Conservation (phyloP, 2,329 filamentous ascomycete species). For the Cladobotryum mycophilum region DNA sequence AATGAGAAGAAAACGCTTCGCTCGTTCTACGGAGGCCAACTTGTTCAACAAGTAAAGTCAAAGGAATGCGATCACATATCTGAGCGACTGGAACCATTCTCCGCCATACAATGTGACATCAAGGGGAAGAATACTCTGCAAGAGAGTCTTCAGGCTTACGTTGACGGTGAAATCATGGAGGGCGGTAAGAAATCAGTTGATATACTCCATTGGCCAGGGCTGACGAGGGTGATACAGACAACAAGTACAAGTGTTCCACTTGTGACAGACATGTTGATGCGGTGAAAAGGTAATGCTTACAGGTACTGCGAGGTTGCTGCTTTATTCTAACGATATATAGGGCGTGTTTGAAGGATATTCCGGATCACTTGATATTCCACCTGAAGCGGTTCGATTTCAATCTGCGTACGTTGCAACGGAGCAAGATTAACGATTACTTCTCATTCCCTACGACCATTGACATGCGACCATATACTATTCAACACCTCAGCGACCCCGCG, state of each 20-base stretch:
- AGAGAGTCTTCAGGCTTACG: constrained; percentile 90
- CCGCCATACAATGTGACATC: constrained; percentile 92
- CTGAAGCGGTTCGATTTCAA: constrained; percentile 85
- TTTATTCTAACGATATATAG: constrained; percentile 34
- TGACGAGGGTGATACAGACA: constrained; percentile 52
- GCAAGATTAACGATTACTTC: constrained; percentile 95
- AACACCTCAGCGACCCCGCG: constrained; percentile 63
- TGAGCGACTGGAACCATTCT: constrained; percentile 82
- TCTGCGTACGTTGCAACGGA: constrained; percentile 66
- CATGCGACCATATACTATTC: constrained; percentile 85
- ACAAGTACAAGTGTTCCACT: constrained; percentile 94
- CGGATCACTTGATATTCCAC: constrained; percentile 92
- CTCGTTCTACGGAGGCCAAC: constrained; percentile 82
- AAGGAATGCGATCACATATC: constrained; percentile 94
- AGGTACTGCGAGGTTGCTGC: not conserved
- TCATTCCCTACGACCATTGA: constrained; percentile 78
- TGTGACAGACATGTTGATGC: constrained; percentile 88
- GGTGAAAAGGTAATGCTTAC: constrained; percentile 63
- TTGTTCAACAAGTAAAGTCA: constrained; percentile 92
- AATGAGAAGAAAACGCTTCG: constrained; percentile 68
- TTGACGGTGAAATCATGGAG: constrained; percentile 93
- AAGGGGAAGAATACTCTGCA: constrained; percentile 80
- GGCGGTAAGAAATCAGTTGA: constrained; percentile 49
- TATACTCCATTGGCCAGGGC: not conserved
- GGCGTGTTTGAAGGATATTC: constrained; percentile 85